A percentile compares a stretch with the other conserved stretches of the same genome.
Evolutionary conservation across 306 rosid species (phyloP).

Genomic region (Pyrus bretschneideri): DNA sequence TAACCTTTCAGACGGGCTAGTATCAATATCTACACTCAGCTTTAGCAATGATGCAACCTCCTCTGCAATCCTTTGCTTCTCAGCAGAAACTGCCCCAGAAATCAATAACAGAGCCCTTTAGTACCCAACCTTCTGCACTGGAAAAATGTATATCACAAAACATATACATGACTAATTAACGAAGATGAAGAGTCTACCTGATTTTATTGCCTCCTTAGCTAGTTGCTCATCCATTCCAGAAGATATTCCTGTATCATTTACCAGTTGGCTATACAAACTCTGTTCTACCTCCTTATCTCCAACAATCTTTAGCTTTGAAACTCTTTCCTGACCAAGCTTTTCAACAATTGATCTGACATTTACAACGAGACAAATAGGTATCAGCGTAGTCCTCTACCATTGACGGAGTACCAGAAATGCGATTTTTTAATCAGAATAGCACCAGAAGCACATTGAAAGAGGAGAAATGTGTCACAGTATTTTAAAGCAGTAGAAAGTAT

Average conservation of each 20-base stretch:
- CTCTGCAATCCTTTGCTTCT: conserved; percentile 83
- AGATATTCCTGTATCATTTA: conserved; percentile 37
- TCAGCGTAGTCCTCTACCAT: conserved; percentile 18
- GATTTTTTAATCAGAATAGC: not conserved
- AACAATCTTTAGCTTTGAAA: conserved; percentile 49
- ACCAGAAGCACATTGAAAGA: conserved; percentile 7
- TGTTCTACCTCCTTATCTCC: conserved; percentile 70
- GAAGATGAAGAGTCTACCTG: conserved; percentile 43
- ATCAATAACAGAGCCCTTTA: conserved; percentile 27
- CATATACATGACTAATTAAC: conserved; percentile 17
- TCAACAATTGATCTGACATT: conserved; percentile 48
- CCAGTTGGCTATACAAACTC: conserved; percentile 64
- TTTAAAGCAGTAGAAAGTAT: not conserved
- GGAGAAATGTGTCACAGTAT: not conserved
- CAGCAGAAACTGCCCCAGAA: conserved; percentile 59
- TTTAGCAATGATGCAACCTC: conserved; percentile 79
- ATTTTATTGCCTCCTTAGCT: conserved; percentile 68
- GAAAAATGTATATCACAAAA: conserved; percentile 14
- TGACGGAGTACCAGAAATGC: not conserved
- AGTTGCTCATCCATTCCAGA: conserved; percentile 67
- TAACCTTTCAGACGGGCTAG: conserved; percentile 69
- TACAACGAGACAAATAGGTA: conserved; percentile 12
- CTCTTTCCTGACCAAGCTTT: conserved; percentile 74
- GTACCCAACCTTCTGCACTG: conserved; percentile 18
- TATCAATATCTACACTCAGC: conserved; percentile 74